These are phyloP conservation scores for Vigna trinervia DNA, from an alignment of 306 rosid species.

Conservation along the genomic window DNA sequence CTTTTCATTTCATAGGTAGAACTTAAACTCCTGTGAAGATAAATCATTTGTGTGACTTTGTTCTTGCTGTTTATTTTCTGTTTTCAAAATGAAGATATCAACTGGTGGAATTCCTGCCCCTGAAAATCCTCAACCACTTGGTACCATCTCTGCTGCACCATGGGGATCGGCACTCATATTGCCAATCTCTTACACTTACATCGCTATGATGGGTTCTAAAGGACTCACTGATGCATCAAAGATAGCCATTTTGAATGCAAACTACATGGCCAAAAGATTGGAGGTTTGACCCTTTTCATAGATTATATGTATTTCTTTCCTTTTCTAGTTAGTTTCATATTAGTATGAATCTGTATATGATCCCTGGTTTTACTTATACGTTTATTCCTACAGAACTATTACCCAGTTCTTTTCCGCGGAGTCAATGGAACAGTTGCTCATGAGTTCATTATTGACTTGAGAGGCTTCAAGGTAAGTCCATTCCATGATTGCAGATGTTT, in stretches of 20 bases:
- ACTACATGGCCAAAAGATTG: constrained; percentile 97
- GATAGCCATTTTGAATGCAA: constrained; percentile 96
- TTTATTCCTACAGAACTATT: constrained; percentile 62
- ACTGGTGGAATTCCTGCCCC: constrained; percentile 97
- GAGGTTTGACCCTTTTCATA: constrained; percentile 65
- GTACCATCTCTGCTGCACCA: constrained; percentile 97
- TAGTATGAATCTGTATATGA: constrained; percentile 34
- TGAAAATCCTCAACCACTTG: constrained; percentile 81
- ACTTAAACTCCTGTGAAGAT: background rate
- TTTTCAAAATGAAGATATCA: constrained; percentile 60
- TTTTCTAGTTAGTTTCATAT: constrained; percentile 23
- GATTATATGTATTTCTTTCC: constrained; percentile 5
- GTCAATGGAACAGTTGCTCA: constrained; percentile 97
- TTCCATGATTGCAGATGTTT: constrained; percentile 29
- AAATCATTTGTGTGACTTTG: constrained; percentile 14
- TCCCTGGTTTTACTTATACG: constrained; percentile 30
- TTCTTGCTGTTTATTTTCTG: constrained; percentile 34
- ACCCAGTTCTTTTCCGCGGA: constrained; percentile 96
- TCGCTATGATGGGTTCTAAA: constrained; percentile 98
- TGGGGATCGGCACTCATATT: constrained; percentile 99
- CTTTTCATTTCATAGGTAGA: constrained; percentile 3
- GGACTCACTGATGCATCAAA: constrained; percentile 97
- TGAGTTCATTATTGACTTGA: constrained; percentile 91
- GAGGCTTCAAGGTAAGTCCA: constrained; percentile 87
- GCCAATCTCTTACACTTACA: constrained; percentile 95